A percentile compares a stretch with the other conserved stretches of the same genome.
Conservation (phyloP, 805 yeast species). For the Schizosaccharomyces pombe region DNA sequence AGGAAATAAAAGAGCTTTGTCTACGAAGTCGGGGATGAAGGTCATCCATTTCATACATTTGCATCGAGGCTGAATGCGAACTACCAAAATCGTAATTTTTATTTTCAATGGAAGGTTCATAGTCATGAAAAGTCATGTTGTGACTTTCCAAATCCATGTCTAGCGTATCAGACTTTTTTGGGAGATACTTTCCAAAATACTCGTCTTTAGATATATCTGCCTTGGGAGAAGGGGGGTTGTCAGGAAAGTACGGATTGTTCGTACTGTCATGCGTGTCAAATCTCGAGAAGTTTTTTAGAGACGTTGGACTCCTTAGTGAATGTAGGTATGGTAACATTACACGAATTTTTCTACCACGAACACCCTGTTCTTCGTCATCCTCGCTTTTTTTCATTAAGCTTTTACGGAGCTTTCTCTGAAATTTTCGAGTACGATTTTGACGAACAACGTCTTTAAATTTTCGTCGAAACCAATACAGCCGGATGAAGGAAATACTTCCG, state of each 20-base stretch:
- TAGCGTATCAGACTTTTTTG: too few relatives aligned
- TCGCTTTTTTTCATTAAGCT: constrained; percentile 22
- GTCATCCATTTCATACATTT: background rate
- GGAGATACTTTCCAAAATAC: too few relatives aligned
- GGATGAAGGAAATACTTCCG: constrained; percentile 45
- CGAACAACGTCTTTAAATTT: constrained; percentile 62
- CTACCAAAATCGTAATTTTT: too few relatives aligned
- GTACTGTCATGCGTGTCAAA: too few relatives aligned
- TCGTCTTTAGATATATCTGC: too few relatives aligned
- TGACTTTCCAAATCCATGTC: background rate
- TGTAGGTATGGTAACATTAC: background rate
- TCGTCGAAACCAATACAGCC: constrained; percentile 76
- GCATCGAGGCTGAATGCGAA: too few relatives aligned
- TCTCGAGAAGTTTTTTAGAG: too few relatives aligned
- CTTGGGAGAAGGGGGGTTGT: too few relatives aligned
- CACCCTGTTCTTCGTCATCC: constrained; percentile 3
- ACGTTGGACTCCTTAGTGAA: too few relatives aligned
- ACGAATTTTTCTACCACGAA: background rate
- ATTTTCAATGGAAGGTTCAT: background rate
- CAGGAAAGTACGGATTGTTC: too few relatives aligned
- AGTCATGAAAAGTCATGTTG: background rate
- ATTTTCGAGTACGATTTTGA: constrained; percentile 31
- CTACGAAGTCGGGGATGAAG: constrained; percentile 1
- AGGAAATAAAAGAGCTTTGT: background rate
- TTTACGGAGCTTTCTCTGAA: constrained; percentile 61